These are phyloP conservation scores for Novymonas esmeraldas DNA, from an alignment of 208 protist genomes.

Conservation along the genomic window DNA sequence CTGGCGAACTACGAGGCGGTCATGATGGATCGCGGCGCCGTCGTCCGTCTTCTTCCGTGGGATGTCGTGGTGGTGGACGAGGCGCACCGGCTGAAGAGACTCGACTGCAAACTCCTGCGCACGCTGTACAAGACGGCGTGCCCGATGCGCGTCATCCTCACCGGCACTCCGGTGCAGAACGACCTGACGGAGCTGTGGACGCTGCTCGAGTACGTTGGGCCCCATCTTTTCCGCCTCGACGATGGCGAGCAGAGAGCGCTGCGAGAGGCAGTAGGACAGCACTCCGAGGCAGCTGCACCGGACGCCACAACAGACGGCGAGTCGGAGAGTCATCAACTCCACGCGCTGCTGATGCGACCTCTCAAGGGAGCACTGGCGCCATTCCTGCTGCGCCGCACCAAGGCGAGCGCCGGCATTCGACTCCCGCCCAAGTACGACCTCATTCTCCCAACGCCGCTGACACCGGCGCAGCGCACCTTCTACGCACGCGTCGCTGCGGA, in stretches of 20 bases:
- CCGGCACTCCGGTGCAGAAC: conserved; percentile 98
- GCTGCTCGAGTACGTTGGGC: conserved; percentile 98
- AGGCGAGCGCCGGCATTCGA: conserved; percentile 39
- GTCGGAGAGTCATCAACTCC: neutral
- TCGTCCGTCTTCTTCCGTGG: conserved; percentile 38
- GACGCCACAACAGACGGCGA: conserved; percentile 24
- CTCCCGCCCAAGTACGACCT: conserved; percentile 60
- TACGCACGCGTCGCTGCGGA: conserved; percentile 68
- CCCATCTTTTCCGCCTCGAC: conserved; percentile 85
- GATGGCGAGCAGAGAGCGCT: conserved; percentile 35
- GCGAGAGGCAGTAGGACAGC: conserved; percentile 46
- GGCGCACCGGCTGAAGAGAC: conserved; percentile 95
- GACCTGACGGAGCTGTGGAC: conserved; percentile 98
- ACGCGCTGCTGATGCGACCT: conserved; percentile 25
- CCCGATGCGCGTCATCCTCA: conserved; percentile 94
- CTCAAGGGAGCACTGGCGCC: conserved; percentile 39
- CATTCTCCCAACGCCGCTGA: conserved; percentile 85
- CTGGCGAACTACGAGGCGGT: conserved; percentile 96
- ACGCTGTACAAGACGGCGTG: conserved; percentile 92
- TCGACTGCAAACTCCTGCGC: conserved; percentile 82
- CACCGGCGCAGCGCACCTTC: conserved; percentile 79
- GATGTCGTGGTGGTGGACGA: conserved; percentile 92
- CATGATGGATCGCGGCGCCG: conserved; percentile 42
- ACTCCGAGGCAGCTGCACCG: neutral
- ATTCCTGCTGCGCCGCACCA: conserved; percentile 62